A percentile compares a stretch with the other conserved stretches of the same genome.
These are phyloP conservation scores for Stagonosporopsis cucurbitacearum DNA, from an alignment of 2,329 filamentous ascomycete species.

Conservation along the genomic window DNA sequence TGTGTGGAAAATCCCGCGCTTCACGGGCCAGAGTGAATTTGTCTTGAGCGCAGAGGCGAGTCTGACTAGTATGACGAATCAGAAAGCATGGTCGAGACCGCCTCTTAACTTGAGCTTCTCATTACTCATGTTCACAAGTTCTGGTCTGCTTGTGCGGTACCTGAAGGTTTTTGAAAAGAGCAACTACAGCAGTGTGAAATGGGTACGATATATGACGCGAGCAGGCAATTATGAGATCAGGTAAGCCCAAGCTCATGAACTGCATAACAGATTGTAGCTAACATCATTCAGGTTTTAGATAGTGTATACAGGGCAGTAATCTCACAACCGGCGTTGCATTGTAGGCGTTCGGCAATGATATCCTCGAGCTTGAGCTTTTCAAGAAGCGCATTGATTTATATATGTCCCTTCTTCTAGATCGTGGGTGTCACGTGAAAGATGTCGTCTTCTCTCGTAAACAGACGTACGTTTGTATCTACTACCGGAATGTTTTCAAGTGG, in stretches of 20 bases:
- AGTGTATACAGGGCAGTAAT: neutral
- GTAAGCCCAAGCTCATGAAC: conserved; percentile 51
- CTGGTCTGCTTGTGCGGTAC: conserved; percentile 88
- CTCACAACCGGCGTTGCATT: conserved; percentile 17
- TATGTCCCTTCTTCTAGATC: neutral
- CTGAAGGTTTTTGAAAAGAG: conserved; percentile 99
- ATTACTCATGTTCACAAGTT: conserved; percentile 97
- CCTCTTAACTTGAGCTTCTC: conserved; percentile 92
- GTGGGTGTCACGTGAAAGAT: neutral
- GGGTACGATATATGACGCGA: conserved; percentile 98
- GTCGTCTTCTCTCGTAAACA: too few species aligned
- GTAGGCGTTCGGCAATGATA: conserved; percentile 17
- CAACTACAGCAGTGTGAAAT: conserved; percentile 98
- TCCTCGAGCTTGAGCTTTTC: conserved; percentile 5
- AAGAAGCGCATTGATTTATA: neutral
- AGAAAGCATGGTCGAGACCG: conserved; percentile 94
- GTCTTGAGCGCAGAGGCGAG: conserved; percentile 93
- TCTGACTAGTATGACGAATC: conserved; percentile 95
- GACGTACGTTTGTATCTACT: too few species aligned
- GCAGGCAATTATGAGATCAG: conserved; percentile 97
- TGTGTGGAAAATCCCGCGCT: conserved; percentile 98
- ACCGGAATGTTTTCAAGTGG: too few species aligned
- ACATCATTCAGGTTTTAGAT: conserved; percentile 10
- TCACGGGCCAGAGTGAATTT: conserved; percentile 96
- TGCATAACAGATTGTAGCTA: neutral